A percentile compares a stretch with the other conserved stretches of the same genome.
These are phyloP conservation scores for Phalaenopsis hybrid DNA, from an alignment of 116 monocot species.

Conservation along the genomic window DNA sequence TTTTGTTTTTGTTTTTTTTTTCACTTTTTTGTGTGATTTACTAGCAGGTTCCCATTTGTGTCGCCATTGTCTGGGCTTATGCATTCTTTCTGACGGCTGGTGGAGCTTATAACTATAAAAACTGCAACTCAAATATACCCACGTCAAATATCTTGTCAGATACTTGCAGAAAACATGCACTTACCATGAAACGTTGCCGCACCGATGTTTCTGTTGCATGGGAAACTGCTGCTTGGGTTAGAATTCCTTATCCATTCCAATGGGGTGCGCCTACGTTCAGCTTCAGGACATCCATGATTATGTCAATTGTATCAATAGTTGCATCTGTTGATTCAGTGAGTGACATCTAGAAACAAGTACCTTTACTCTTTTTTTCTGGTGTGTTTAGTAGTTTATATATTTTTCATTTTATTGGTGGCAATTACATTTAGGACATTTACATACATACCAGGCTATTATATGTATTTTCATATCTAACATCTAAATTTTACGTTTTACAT, in stretches of 20 bases:
- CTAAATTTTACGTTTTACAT: too few species aligned
- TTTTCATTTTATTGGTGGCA: neutral
- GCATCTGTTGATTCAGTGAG: slow-evolving; percentile 94
- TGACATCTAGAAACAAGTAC: slow-evolving; percentile 4
- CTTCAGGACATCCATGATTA: slow-evolving; percentile 79
- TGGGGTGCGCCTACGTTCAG: slow-evolving; percentile 89
- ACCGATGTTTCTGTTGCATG: slow-evolving; percentile 94
- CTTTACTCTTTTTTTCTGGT: neutral
- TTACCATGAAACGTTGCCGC: slow-evolving; percentile 70
- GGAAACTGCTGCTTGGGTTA: slow-evolving; percentile 85
- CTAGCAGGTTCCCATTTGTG: slow-evolving; percentile 78
- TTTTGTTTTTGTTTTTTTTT: neutral
- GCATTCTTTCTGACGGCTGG: slow-evolving; percentile 96
- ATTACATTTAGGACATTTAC: neutral
- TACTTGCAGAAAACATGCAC: slow-evolving; percentile 63
- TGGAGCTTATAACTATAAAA: slow-evolving; percentile 79
- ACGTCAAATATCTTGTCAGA: slow-evolving; percentile 87
- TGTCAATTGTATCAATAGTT: slow-evolving; percentile 76
- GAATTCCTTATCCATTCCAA: slow-evolving; percentile 93
- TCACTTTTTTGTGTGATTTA: slow-evolving; percentile 5
- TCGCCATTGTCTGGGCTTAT: slow-evolving; percentile 91
- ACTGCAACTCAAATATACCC: slow-evolving; percentile 75
- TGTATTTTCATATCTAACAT: too few species aligned
- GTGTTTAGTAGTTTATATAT: neutral
- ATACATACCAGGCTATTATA: too few species aligned